Conservation (phyloP, 352 stramenopile species). For the Phytophthora pisi region DNA sequence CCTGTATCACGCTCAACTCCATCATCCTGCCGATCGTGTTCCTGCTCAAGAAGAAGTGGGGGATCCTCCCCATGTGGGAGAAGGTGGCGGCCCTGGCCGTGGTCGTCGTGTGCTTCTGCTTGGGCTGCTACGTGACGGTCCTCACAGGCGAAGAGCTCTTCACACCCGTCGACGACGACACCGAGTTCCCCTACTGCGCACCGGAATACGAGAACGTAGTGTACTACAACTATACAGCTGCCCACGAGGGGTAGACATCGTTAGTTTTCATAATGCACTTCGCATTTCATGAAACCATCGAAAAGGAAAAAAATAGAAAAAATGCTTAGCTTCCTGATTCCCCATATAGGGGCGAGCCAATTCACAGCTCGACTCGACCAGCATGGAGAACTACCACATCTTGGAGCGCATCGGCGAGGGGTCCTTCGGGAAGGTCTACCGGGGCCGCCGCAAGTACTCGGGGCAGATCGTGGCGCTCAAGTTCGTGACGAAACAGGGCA, state of each 20-base stretch:
- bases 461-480: conserved; percentile 93
- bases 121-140: not conserved
- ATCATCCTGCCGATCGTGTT: not conserved
- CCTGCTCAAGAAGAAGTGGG: not conserved
- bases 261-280: no score
- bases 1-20: not conserved
- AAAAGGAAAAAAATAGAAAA: conserved; percentile 8
- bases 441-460: conserved; percentile 81
- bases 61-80: not conserved
- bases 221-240: not conserved
- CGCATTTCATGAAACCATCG: no score
- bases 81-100: not conserved
- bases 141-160: not conserved
- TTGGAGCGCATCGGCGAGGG: conserved; percentile 93
- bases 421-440: conserved; percentile 89
- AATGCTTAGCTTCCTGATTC: not conserved
- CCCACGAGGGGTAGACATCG: not conserved
- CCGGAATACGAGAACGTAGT: not conserved
- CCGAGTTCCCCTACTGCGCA: not conserved
- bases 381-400: conserved; percentile 94
- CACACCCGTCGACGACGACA: not conserved
- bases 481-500: conserved; percentile 94
- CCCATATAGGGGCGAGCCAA: no score
- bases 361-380: conserved; percentile 2
- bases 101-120: not conserved